Percentiles rank a stretch among this genome's conserved stretches.
These are phyloP conservation scores for Verticillium tricorpus DNA, from an alignment of 2,329 filamentous ascomycete species.

Conservation along the genomic window DNA sequence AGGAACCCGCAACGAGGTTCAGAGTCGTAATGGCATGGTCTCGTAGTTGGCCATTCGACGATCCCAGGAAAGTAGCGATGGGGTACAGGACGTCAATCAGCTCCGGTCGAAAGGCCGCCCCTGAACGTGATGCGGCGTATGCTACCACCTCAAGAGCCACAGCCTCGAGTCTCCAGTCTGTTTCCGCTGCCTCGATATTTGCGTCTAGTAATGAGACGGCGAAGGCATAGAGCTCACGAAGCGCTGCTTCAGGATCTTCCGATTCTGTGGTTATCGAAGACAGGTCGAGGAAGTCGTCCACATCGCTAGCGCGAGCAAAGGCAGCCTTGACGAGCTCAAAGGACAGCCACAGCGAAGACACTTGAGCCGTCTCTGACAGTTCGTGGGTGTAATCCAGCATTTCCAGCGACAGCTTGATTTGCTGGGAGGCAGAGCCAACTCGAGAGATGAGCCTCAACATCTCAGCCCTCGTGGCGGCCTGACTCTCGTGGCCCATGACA, in stretches of 20 bases:
- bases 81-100: constrained; percentile 90
- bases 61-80: constrained; percentile 82
- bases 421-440: constrained; percentile 53
- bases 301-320: constrained; percentile 42
- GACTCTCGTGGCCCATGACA: constrained; percentile 60
- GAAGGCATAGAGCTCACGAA: constrained; percentile 65
- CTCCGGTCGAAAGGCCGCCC: constrained; percentile 70
- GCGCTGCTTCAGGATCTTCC: constrained; percentile 41
- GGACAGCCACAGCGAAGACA: constrained; percentile 77
- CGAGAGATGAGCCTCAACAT: constrained; percentile 54
- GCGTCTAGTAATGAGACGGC: constrained; percentile 59
- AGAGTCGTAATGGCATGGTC: constrained; percentile 79
- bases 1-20: constrained; percentile 72
- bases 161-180: constrained; percentile 70
- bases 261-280: constrained; percentile 31
- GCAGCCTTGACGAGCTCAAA: constrained; percentile 64
- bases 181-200: constrained; percentile 40
- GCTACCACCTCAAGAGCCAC: constrained; percentile 78
- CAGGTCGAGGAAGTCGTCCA: constrained; percentile 64
- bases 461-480: constrained; percentile 55
- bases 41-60: constrained; percentile 61
- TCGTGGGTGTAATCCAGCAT: constrained; percentile 61
- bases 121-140: constrained; percentile 65
- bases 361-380: constrained; percentile 50
- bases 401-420: constrained; percentile 56